A percentile compares a stretch with the other conserved stretches of the same genome.
These are phyloP conservation scores for Quercus mongolica DNA, from an alignment of 306 rosid genomes.

Conservation along the genomic window DNA sequence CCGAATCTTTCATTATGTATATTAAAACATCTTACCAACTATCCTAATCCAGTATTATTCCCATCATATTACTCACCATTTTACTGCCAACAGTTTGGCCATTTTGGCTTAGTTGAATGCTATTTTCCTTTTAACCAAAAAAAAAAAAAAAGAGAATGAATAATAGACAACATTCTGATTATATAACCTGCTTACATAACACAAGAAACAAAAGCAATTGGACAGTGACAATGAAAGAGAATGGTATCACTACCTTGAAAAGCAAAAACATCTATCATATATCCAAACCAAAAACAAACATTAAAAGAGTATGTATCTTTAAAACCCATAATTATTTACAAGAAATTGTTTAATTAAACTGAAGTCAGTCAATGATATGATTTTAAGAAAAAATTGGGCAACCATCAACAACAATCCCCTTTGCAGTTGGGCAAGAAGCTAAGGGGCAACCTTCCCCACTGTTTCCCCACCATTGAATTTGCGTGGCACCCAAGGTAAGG, in stretches of 20 bases:
- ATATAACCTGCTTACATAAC: not conserved
- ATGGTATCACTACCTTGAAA: not conserved
- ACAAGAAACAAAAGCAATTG: not conserved
- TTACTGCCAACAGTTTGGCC: too few relatives aligned
- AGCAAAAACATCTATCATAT: not conserved
- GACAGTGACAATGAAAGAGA: not conserved
- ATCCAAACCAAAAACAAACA: not conserved
- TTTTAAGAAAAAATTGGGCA: conserved; percentile 42
- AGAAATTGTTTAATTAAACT: not conserved
- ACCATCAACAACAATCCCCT: conserved; percentile 33
- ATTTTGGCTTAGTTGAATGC: too few relatives aligned
- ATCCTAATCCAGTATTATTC: too few relatives aligned
- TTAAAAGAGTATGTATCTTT: not conserved
- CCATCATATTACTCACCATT: too few relatives aligned
- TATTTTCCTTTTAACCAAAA: too few relatives aligned
- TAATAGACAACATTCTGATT: not conserved
- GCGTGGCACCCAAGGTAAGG: conserved; percentile 35
- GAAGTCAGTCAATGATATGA: not conserved
- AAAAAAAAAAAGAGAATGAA: too few relatives aligned
- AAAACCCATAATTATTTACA: not conserved
- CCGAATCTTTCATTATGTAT: too few relatives aligned
- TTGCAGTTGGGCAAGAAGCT: conserved; percentile 70
- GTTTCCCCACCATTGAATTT: conserved; percentile 73
- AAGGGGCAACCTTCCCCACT: conserved; percentile 60
- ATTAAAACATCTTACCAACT: too few relatives aligned